These are phyloP conservation scores for Crataegus laevigata DNA, from an alignment of 306 rosid genomes.

Conservation along the genomic window DNA sequence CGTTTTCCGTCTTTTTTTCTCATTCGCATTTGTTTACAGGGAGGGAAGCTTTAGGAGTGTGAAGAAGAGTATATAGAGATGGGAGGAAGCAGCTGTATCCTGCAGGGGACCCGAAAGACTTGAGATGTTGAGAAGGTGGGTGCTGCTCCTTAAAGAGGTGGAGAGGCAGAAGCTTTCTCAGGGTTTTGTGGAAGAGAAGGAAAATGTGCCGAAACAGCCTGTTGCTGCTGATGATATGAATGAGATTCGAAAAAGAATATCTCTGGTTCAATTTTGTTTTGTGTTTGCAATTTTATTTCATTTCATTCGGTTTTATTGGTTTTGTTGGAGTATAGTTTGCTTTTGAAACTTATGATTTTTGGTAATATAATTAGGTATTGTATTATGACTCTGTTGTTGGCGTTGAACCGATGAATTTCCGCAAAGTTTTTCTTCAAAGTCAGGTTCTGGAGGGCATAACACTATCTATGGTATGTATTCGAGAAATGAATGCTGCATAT, in stretches of 20 bases:
- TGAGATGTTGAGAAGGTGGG: constrained; percentile 77
- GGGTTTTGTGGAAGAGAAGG: constrained; percentile 42
- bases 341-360: neutral
- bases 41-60: constrained; percentile 62
- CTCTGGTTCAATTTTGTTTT: constrained; percentile 39
- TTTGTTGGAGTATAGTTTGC: neutral
- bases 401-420: constrained; percentile 79
- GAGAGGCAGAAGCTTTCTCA: constrained; percentile 44
- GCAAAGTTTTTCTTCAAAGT: constrained; percentile 85
- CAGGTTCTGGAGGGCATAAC: constrained; percentile 93
- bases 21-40: constrained; percentile 31
- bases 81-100: constrained; percentile 86
- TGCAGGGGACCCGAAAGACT: constrained; percentile 67
- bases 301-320: neutral
- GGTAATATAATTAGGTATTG: constrained; percentile 45
- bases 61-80: constrained; percentile 52
- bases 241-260: constrained; percentile 55
- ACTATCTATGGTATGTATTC: constrained; percentile 73
- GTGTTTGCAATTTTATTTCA: neutral
- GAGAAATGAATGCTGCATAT: neutral
- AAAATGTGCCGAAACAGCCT: constrained; percentile 43
- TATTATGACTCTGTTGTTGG: constrained; percentile 73
- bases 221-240: constrained; percentile 47
- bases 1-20: neutral
- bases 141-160: constrained; percentile 69